Percentiles rank a stretch among this genome's conserved stretches.
These are phyloP conservation scores for Podosphaera xanthii DNA, from an alignment of 2,329 filamentous ascomycete genomes.

Conservation along the genomic window DNA sequence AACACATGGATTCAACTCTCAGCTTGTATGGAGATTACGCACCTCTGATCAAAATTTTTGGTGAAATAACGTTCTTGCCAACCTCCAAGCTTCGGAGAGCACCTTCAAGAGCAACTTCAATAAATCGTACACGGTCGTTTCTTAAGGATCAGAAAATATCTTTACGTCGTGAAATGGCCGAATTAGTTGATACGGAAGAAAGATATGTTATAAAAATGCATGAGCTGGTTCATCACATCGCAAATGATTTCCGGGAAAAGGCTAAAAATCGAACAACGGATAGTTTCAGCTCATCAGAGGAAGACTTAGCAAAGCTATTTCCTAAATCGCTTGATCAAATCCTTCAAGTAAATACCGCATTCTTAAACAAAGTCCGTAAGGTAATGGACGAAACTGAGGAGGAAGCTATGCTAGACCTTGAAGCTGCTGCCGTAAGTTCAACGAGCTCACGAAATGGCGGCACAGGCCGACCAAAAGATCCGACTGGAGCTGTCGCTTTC, in stretches of 20 bases:
- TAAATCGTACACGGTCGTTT: constrained; percentile 60
- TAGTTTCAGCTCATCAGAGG: constrained; percentile 48
- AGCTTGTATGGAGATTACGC: constrained; percentile 59
- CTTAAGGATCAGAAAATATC: constrained; percentile 33
- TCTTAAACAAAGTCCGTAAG: constrained; percentile 51
- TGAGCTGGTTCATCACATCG: constrained; percentile 61
- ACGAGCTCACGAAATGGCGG: constrained; percentile 24
- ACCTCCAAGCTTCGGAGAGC: constrained; percentile 67
- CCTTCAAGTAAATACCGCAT: constrained; percentile 56
- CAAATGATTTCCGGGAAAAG: constrained; percentile 53
- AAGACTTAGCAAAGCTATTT: constrained; percentile 56
- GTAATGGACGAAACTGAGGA: constrained; percentile 69
- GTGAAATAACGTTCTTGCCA: constrained; percentile 66
- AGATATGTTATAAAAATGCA: constrained; percentile 77
- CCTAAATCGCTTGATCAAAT: constrained; percentile 63
- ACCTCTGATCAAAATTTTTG: constrained; percentile 54
- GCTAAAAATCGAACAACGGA: constrained; percentile 32
- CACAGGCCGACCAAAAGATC: constrained; percentile 34
- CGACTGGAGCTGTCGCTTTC: constrained; percentile 55
- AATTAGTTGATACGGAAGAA: constrained; percentile 82
- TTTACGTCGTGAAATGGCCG: constrained; percentile 67
- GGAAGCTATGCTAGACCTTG: constrained; percentile 54
- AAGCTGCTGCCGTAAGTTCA: constrained; percentile 27
- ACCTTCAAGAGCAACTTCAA: constrained; percentile 62
- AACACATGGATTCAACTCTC: constrained; percentile 35